Evolutionary conservation across 805 yeast species (phyloP), one percentile per base, ranked within the genome.

Genomic region (Candida khao-thaluensis): DNA sequence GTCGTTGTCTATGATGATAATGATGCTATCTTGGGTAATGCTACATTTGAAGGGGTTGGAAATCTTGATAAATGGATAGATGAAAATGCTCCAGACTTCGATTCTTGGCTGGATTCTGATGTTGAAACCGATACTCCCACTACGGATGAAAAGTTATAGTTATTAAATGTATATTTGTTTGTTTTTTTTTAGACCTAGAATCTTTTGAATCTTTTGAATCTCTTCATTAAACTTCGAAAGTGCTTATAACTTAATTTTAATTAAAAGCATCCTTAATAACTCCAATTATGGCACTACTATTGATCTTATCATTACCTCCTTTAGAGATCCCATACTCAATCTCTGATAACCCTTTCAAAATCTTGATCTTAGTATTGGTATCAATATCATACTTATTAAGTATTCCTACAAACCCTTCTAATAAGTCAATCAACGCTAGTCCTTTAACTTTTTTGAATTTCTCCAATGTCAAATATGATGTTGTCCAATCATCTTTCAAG

Each of bases 281-380:
- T 0, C 96, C 96, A 40, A 93, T 82, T 38, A 85, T 81, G 2
- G 96, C 97, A 53, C 93, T 85, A 30, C 87, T 77, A 56, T 91
- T 97, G 22, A 93, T 76, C 58, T 82, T 85, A 43, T 90, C 96
- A 55, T 81, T 85, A 2, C 98, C 97, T 7, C 99, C 99, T 57
- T 79, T 81, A 12, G 95, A 80, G 25, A 93, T 82, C 1, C 95
- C 83, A 59, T 90, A 91, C 64, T 93, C 99, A 17, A 93, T 77
- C 42, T 91, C 96, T 10, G 90, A 79, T 38, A 93, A 66, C 1
- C 88, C 88, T 46, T 76, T 74, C 41, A 88, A 66, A 5, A 91
- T 69, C 11, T 70, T 69, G 9, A 81, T 76, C 47, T 95, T 71
- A 2, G 93, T 80, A 20, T 60, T 59, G 1, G 76, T 70, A 46